A percentile compares a stretch with the other conserved stretches of the same genome.
Evolutionary conservation across 768 basidiomycete species (phyloP).

Genomic region (Suillus luteus): DNA sequence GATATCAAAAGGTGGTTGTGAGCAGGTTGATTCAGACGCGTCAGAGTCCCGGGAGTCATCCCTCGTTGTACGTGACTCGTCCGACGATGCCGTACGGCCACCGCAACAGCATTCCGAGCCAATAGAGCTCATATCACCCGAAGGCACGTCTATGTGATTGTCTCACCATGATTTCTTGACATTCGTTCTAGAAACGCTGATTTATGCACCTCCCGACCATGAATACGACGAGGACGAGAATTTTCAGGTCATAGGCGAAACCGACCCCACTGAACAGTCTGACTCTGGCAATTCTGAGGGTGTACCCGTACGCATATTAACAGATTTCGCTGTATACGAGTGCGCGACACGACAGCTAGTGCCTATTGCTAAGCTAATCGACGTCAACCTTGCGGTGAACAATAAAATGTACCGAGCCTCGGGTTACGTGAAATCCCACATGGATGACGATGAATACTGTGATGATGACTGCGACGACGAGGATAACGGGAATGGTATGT

Average conservation of each 20-base stretch:
- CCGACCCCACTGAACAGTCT: slow-evolving; percentile 24
- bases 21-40: slow-evolving; percentile 2
- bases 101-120: not conserved
- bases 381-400: slow-evolving; percentile 25
- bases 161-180: not conserved
- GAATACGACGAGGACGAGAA: slow-evolving; percentile 43
- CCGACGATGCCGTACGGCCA: not conserved
- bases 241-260: slow-evolving; percentile 48
- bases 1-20: not conserved
- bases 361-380: slow-evolving; percentile 41
- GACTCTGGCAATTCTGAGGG: slow-evolving; percentile 35
- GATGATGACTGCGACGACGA: slow-evolving; percentile 28
- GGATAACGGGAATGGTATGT: slow-evolving; percentile 9
- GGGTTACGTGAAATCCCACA: slow-evolving; percentile 40
- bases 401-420: slow-evolving; percentile 37
- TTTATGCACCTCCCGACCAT: slow-evolving; percentile 27
- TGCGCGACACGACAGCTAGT: slow-evolving; percentile 39
- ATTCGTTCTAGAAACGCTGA: not conserved
- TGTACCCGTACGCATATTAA: slow-evolving; percentile 58
- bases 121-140: not conserved
- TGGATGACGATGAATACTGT: slow-evolving; percentile 35
- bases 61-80: not conserved
- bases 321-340: slow-evolving; percentile 57
- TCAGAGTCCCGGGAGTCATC: not conserved
- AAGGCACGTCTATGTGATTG: not conserved